Evolutionary conservation across 2,329 filamentous ascomycete species (phyloP).

Genomic region (Camillea tinctor): DNA sequence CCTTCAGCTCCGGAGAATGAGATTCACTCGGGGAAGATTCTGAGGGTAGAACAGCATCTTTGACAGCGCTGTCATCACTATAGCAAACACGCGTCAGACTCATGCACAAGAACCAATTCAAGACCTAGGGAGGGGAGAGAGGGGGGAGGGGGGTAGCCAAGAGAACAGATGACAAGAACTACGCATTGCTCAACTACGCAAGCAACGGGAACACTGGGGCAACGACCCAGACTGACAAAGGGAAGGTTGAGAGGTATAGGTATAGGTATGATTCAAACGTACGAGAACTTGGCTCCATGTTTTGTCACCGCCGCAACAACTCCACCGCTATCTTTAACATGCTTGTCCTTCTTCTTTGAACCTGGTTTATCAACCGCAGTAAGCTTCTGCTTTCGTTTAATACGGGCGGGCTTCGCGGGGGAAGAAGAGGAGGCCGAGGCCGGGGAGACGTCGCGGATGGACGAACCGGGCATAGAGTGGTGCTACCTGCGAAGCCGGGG

Average conservation of each 20-base stretch:
- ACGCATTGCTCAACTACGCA: constrained; percentile 3
- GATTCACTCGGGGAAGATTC: constrained; percentile 24
- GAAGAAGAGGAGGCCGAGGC: constrained; percentile 29
- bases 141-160: neutral
- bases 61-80: constrained; percentile 21
- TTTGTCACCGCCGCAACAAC: constrained; percentile 37
- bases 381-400: constrained; percentile 33
- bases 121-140: neutral
- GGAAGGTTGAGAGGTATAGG: neutral
- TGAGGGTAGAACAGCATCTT: constrained; percentile 23
- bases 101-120: neutral
- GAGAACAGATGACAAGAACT: constrained; percentile 19
- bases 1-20: constrained; percentile 31
- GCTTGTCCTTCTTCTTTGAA: constrained; percentile 37
- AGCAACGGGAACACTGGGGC: neutral
- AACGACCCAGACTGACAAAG: constrained; percentile 21
- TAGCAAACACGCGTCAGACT: constrained; percentile 11
- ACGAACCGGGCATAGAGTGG: constrained; percentile 38
- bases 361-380: constrained; percentile 30
- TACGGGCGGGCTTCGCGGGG: constrained; percentile 26
- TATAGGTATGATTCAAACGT: constrained; percentile 14
- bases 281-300: constrained; percentile 35
- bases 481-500: constrained; percentile 27
- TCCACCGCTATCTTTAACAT: constrained; percentile 36
- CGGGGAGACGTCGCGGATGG: constrained; percentile 31